phyloP scores from a whole-genome alignment of 768 basidiomycete species.

The Hericium erinaceus region DNA sequence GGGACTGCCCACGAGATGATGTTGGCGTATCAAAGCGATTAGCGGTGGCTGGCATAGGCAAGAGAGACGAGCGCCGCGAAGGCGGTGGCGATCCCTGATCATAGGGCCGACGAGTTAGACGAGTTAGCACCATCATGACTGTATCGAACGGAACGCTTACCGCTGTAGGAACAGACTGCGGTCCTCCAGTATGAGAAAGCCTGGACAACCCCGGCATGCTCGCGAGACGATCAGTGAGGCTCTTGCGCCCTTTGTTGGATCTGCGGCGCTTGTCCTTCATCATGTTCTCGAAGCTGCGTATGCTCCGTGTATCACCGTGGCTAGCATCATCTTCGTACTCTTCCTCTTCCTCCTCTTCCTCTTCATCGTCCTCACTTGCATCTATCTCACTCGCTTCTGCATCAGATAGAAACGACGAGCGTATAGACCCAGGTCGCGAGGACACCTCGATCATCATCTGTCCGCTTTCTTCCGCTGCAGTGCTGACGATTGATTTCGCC shows the following conservation, averaged over 20 bases:
- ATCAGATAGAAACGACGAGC: conserved; percentile 21
- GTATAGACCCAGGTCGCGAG: conserved; percentile 42
- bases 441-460: conserved; percentile 50
- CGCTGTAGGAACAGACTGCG: conserved; percentile 1
- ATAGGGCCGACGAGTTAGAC: neutral
- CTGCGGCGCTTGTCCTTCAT: conserved; percentile 31
- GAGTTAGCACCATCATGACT: neutral
- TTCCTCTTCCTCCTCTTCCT: conserved; percentile 28
- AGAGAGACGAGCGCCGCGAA: conserved; percentile 33
- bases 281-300: conserved; percentile 85
- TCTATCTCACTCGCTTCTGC: conserved; percentile 24
- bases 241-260: conserved; percentile 41
- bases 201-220: conserved; percentile 54
- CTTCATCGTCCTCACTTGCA: conserved; percentile 28
- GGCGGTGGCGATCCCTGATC: conserved; percentile 27
- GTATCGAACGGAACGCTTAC: conserved; percentile 16
- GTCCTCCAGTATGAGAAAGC: conserved; percentile 21
- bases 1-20: conserved; percentile 31
- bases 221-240: conserved; percentile 74
- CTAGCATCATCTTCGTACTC: conserved; percentile 28
- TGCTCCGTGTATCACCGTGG: conserved; percentile 57
- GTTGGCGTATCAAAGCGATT: conserved; percentile 28
- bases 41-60: conserved; percentile 20
- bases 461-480: conserved; percentile 29
- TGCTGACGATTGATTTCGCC: conserved; percentile 18